Evolutionary conservation across 169 alveolate genomes (phyloP).

Genomic region (Eimeria falciformis): DNA sequence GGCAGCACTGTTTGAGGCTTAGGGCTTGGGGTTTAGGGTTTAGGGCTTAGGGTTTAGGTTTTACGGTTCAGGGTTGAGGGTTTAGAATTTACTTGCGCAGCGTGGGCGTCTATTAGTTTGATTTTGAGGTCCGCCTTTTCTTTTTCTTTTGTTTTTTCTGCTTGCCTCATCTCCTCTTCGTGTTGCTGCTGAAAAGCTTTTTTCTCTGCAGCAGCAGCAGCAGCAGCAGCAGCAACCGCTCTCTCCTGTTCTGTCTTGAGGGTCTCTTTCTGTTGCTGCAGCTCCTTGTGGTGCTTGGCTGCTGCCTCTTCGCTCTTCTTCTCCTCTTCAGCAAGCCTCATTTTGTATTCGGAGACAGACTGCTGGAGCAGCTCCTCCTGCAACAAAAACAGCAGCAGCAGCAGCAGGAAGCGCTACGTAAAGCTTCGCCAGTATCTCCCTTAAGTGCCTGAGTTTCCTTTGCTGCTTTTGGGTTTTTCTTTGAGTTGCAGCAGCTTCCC

Average conservation of each 20-base stretch:
- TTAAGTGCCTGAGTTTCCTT: no score
- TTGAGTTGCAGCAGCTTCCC: no score
- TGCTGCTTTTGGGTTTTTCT: no score
- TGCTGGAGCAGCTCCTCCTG: conserved; percentile 1
- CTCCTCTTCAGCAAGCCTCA: neutral
- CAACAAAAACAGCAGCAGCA: neutral
- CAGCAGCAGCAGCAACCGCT: neutral
- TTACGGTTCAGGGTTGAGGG: no score
- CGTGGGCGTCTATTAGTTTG: neutral
- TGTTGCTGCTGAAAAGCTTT: neutral
- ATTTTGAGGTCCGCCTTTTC: neutral
- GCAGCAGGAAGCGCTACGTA: no score
- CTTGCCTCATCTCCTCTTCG: neutral
- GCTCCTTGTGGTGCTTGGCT: neutral
- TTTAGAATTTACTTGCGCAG: neutral
- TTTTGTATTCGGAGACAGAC: neutral
- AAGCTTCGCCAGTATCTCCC: no score
- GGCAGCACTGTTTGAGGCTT: neutral
- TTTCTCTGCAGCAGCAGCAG: neutral
- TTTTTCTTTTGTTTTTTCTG: neutral
- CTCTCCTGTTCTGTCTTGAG: neutral
- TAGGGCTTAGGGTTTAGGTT: no score
- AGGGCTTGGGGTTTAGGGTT: conserved; percentile 8
- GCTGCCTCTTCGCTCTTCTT: neutral
- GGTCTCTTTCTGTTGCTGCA: neutral